Evolutionary conservation across 257 asterid species (phyloP).

Genomic region (Przewalskia tangutica): DNA sequence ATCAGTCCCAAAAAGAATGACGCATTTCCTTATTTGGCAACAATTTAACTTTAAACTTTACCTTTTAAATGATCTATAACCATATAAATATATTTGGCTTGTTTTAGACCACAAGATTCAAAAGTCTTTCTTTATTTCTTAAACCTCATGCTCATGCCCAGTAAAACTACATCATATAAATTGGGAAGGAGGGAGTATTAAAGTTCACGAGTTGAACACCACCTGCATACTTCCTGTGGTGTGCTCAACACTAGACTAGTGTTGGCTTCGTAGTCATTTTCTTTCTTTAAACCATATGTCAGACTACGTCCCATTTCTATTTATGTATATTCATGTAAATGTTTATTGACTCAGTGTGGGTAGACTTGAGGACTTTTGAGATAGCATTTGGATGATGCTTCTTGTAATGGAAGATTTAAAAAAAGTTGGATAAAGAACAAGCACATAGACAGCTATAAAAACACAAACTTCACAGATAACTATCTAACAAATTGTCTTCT

Average conservation of each 20-base stretch:
- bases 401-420: not conserved
- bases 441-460: not conserved
- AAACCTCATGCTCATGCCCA: too few relatives aligned
- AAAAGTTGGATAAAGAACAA: not conserved
- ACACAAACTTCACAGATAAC: not conserved
- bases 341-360: not conserved
- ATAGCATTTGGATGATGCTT: not conserved
- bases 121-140: too few relatives aligned
- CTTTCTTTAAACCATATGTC: not conserved
- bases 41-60: too few relatives aligned
- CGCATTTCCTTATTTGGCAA: too few relatives aligned
- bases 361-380: not conserved
- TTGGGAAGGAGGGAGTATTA: too few relatives aligned
- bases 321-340: not conserved
- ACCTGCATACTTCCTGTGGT: not conserved
- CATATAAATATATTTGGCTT: too few relatives aligned
- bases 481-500: not conserved
- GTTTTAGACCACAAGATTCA: too few relatives aligned
- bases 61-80: too few relatives aligned
- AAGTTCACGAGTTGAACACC: too few relatives aligned
- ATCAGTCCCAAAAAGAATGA: too few relatives aligned
- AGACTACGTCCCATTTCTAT: not conserved
- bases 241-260: not conserved
- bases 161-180: too few relatives aligned
- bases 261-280: not conserved